phyloP scores from a whole-genome alignment of 805 yeast species.

The Kluyveromyces starmeri region DNA sequence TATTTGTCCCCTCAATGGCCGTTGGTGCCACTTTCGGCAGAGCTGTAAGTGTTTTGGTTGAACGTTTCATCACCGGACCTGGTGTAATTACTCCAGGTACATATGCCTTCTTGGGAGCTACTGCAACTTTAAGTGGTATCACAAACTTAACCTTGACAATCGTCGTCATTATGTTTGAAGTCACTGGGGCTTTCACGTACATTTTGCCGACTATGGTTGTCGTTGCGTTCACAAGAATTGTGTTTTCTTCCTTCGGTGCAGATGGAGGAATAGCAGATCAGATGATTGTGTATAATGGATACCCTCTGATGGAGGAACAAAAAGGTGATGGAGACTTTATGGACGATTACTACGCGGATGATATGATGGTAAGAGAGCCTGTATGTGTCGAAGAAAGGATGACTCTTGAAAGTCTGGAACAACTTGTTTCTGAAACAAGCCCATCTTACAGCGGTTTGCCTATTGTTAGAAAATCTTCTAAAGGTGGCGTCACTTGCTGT shows the following conservation, averaged over 20 bases:
- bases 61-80: constrained; percentile 34
- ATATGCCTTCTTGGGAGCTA: constrained; percentile 93
- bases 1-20: constrained; percentile 94
- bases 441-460: constrained; percentile 45
- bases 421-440: constrained; percentile 20
- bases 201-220: constrained; percentile 95
- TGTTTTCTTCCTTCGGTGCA: constrained; percentile 68
- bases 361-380: constrained; percentile 50
- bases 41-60: constrained; percentile 68
- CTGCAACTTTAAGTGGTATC: constrained; percentile 88
- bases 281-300: constrained; percentile 81
- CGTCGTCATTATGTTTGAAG: constrained; percentile 89
- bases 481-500: constrained; percentile 34
- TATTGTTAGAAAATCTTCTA: constrained; percentile 34
- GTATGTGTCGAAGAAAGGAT: constrained; percentile 20
- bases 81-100: constrained; percentile 85
- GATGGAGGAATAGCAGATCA: constrained; percentile 89
- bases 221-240: constrained; percentile 75
- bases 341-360: constrained; percentile 36
- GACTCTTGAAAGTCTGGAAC: constrained; percentile 19
- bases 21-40: constrained; percentile 94
- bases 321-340: constrained; percentile 59
- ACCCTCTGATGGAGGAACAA: constrained; percentile 64
- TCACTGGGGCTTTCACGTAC: constrained; percentile 89
- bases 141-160: constrained; percentile 89